A percentile compares a stretch with the other conserved stretches of the same genome.
Evolutionary conservation across 148 eudicot genomes (phyloP).

Genomic region (Camellia granthamiana): DNA sequence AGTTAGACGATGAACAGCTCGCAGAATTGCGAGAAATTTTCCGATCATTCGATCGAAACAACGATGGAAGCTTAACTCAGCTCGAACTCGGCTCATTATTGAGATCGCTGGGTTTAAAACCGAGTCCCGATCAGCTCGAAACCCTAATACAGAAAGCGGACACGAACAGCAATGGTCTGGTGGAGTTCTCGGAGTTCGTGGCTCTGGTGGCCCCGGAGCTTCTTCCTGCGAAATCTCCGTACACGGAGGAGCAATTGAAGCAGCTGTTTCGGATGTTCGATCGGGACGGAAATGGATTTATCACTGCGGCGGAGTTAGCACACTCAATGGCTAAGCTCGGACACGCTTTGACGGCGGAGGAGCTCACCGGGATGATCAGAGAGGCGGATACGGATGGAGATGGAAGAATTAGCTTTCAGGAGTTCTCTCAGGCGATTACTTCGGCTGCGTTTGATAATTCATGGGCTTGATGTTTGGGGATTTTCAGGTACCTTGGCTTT

Average conservation of each 20-base stretch:
- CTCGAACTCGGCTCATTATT: slow-evolving; percentile 64
- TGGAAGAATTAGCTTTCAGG: slow-evolving; percentile 62
- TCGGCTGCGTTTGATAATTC: slow-evolving; percentile 63
- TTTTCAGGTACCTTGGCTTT: slow-evolving; percentile 1
- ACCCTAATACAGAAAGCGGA: slow-evolving; percentile 54
- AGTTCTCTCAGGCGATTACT: slow-evolving; percentile 64
- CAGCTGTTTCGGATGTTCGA: slow-evolving; percentile 65
- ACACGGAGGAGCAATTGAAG: slow-evolving; percentile 59
- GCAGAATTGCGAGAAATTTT: slow-evolving; percentile 64
- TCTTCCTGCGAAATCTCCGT: slow-evolving; percentile 51
- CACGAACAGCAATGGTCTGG: slow-evolving; percentile 56
- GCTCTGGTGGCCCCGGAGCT: slow-evolving; percentile 66
- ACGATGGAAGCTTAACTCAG: slow-evolving; percentile 67
- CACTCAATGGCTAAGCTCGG: slow-evolving; percentile 75
- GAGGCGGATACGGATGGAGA: slow-evolving; percentile 75
- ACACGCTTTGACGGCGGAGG: slow-evolving; percentile 66
- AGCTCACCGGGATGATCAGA: slow-evolving; percentile 67
- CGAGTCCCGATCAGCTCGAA: slow-evolving; percentile 61
- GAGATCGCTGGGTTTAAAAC: slow-evolving; percentile 55
- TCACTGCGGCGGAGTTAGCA: slow-evolving; percentile 70
- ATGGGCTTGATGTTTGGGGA: slow-evolving; percentile 33
- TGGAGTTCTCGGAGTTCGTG: slow-evolving; percentile 69
- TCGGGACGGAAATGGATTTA: slow-evolving; percentile 62
- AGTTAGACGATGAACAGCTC: slow-evolving; percentile 58
- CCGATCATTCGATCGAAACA: slow-evolving; percentile 70